Conservation (phyloP, 2,329 filamentous ascomycete species). For the Verruconis gallopava region DNA sequence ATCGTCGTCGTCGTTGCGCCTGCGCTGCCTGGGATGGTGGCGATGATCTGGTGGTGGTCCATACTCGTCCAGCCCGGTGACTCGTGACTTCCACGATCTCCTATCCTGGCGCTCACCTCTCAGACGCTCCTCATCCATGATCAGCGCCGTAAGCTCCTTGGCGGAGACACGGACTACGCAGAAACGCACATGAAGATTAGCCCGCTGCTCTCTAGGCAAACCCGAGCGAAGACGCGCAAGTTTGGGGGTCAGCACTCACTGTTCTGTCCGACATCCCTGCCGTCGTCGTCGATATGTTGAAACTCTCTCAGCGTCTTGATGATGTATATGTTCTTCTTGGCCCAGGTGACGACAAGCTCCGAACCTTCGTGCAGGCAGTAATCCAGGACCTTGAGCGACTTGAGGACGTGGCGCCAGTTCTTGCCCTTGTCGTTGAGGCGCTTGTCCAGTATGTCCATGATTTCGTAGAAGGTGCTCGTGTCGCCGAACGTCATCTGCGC, state of each 20-base stretch:
- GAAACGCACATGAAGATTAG: neutral
- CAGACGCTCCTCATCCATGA: slow-evolving; percentile 86
- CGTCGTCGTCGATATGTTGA: slow-evolving; percentile 90
- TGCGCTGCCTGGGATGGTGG: slow-evolving; percentile 31
- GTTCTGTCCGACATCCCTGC: slow-evolving; percentile 89
- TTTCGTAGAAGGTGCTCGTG: slow-evolving; percentile 95
- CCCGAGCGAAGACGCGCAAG: no score
- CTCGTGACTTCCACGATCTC: slow-evolving; percentile 92
- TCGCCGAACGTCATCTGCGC: slow-evolving; percentile 96
- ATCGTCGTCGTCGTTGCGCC: slow-evolving; percentile 56
- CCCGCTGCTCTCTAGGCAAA: neutral
- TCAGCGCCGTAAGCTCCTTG: slow-evolving; percentile 84
- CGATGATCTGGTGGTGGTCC: slow-evolving; percentile 31
- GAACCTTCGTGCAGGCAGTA: slow-evolving; percentile 97
- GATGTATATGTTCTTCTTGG: slow-evolving; percentile 94
- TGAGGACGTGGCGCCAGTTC: slow-evolving; percentile 97
- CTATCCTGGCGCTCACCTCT: slow-evolving; percentile 82
- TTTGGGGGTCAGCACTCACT: slow-evolving; percentile 57
- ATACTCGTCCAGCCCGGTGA: slow-evolving; percentile 82
- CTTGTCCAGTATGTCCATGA: slow-evolving; percentile 99
- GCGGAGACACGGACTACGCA: slow-evolving; percentile 76
- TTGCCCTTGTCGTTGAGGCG: slow-evolving; percentile 98
- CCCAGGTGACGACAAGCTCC: slow-evolving; percentile 94
- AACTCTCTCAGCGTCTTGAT: slow-evolving; percentile 98
- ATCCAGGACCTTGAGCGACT: slow-evolving; percentile 93